Percentiles rank a stretch among this genome's conserved stretches.
These are phyloP conservation scores for Diutina mesorugosa DNA, from an alignment of 1,139 yeast genomes.

Conservation along the genomic window DNA sequence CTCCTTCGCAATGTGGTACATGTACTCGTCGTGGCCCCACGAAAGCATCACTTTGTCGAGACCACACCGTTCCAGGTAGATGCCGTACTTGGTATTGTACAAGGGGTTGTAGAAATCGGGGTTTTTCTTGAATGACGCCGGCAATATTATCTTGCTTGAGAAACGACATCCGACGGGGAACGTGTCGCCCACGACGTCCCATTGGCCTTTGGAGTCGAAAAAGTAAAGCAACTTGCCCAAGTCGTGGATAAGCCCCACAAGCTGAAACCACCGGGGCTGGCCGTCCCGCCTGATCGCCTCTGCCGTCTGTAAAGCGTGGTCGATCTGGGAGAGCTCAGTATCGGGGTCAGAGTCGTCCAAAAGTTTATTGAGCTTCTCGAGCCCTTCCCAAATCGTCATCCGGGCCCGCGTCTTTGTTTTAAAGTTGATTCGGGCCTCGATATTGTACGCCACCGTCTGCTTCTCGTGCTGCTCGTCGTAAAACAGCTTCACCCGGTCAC, in stretches of 20 bases:
- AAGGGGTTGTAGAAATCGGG: slow-evolving; percentile 54
- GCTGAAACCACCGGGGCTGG: slow-evolving; percentile 65
- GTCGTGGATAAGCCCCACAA: slow-evolving; percentile 63
- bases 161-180: slow-evolving; percentile 65
- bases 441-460: slow-evolving; percentile 63
- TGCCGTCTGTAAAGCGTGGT: slow-evolving; percentile 67
- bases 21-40: slow-evolving; percentile 74
- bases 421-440: slow-evolving; percentile 60
- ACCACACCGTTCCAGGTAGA: slow-evolving; percentile 54
- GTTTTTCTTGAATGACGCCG: slow-evolving; percentile 46
- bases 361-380: slow-evolving; percentile 46
- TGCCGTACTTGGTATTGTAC: slow-evolving; percentile 55
- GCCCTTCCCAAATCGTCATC: slow-evolving; percentile 65
- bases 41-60: slow-evolving; percentile 59
- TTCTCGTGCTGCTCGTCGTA: slow-evolving; percentile 58
- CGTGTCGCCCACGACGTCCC: slow-evolving; percentile 80
- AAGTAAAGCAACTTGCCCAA: slow-evolving; percentile 58
- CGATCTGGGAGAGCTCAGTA: slow-evolving; percentile 62
- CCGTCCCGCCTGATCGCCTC: slow-evolving; percentile 49
- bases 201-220: slow-evolving; percentile 61
- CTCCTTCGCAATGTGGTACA: slow-evolving; percentile 58
- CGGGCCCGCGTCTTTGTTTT: slow-evolving; percentile 52
- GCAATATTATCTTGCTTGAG: slow-evolving; percentile 45
- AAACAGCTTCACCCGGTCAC: slow-evolving; percentile 54
- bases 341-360: slow-evolving; percentile 69